Evolutionary conservation across 2,329 filamentous ascomycete species (phyloP).

Genomic region (Cladorrhinum sp.): DNA sequence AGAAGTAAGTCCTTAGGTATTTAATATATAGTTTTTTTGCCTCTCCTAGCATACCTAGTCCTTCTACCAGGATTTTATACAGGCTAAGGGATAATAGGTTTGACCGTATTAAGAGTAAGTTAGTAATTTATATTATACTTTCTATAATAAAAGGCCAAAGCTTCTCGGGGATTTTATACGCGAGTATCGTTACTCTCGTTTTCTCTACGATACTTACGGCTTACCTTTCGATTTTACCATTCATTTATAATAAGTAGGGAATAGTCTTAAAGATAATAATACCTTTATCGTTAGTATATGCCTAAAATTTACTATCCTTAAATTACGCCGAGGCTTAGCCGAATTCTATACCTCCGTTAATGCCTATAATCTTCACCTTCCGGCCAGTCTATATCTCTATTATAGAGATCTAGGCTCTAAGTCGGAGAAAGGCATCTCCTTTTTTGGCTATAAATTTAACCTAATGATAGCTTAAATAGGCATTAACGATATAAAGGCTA

Average conservation of each 20-base stretch:
- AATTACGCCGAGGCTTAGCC: background rate
- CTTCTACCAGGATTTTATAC: background rate
- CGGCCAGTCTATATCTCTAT: background rate
- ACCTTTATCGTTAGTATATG: background rate
- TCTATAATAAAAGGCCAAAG: background rate
- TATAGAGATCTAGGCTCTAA: too few relatives aligned
- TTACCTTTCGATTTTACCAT: background rate
- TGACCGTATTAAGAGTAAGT: background rate
- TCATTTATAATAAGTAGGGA: background rate
- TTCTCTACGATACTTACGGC: background rate
- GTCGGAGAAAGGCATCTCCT: too few relatives aligned
- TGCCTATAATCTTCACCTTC: background rate
- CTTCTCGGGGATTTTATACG: background rate
- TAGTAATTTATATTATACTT: background rate
- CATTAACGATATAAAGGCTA: slow-evolving; percentile 1
- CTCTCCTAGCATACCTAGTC: background rate
- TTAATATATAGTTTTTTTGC: background rate
- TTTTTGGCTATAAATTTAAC: background rate
- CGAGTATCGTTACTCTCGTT: background rate
- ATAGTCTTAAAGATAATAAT: background rate
- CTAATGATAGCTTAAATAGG: background rate
- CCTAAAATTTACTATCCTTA: background rate
- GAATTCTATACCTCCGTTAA: slow-evolving; percentile 3
- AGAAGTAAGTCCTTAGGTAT: slow-evolving; percentile 5
- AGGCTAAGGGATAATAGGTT: background rate